phyloP scores from a whole-genome alignment of 164 flowering plant species.

The Kingdonia uniflora region DNA sequence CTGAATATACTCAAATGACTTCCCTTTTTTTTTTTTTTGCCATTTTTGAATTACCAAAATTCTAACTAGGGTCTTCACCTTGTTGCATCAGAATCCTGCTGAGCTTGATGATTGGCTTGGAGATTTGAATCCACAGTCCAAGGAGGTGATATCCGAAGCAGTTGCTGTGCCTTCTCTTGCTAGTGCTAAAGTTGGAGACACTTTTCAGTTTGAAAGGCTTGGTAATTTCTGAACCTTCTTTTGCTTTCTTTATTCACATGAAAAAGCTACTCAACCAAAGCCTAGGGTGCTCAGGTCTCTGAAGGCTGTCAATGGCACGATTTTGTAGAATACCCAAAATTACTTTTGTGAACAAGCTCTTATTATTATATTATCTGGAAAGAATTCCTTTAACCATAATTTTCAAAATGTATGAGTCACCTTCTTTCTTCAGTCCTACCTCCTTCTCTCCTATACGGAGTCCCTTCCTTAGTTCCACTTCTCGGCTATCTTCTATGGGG shows the following conservation, averaged over 20 bases:
- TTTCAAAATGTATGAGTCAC: too few relatives aligned
- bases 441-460: too few relatives aligned
- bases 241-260: background rate
- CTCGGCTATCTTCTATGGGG: too few relatives aligned
- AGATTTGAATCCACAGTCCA: slow-evolving; percentile 74
- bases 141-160: slow-evolving; percentile 58
- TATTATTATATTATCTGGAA: too few relatives aligned
- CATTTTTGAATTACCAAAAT: too few relatives aligned
- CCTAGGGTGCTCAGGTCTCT: background rate
- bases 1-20: background rate
- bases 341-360: too few relatives aligned
- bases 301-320: too few relatives aligned
- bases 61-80: background rate
- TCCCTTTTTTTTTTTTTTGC: background rate
- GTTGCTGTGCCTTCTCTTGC: slow-evolving; percentile 55
- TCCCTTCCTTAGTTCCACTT: too few relatives aligned
- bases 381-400: too few relatives aligned
- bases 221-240: slow-evolving; percentile 36
- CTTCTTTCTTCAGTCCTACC: too few relatives aligned
- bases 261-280: background rate
- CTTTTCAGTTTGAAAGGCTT: slow-evolving; percentile 88
- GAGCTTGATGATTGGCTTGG: slow-evolving; percentile 83
- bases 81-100: slow-evolving; percentile 63
- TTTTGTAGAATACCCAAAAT: too few relatives aligned
- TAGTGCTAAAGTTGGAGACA: slow-evolving; percentile 54